A percentile compares a stretch with the other conserved stretches of the same genome.
Conservation (phyloP, 129 eudicot species). For the Pittosporum tobira region DNA sequence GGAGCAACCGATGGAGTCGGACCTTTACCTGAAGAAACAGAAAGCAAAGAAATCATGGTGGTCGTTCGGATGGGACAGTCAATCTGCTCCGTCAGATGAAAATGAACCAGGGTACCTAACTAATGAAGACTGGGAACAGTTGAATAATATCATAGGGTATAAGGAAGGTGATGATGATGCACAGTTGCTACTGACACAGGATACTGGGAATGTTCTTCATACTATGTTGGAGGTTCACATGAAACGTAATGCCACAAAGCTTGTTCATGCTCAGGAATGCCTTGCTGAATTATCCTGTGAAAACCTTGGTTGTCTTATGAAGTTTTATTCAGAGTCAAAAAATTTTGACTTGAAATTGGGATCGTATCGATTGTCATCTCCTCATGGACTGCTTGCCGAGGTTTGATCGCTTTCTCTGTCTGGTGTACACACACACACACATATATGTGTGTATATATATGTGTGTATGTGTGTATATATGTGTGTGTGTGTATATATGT, state of each 20-base stretch:
- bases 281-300: constrained; percentile 93
- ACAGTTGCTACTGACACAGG: constrained; percentile 28
- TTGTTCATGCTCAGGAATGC: constrained; percentile 50
- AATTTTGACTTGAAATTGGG: constrained; percentile 86
- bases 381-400: constrained; percentile 94
- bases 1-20: constrained; percentile 65
- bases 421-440: background rate
- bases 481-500: background rate
- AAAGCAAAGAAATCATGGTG: constrained; percentile 87
- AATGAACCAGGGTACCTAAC: constrained; percentile 56
- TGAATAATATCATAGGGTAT: constrained; percentile 83
- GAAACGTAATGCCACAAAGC: constrained; percentile 97
- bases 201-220: constrained; percentile 44
- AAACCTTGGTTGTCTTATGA: constrained; percentile 69
- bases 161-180: constrained; percentile 79
- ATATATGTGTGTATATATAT: background rate
- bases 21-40: constrained; percentile 43
- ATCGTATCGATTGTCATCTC: constrained; percentile 77
- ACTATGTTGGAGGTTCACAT: constrained; percentile 73
- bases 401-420: constrained; percentile 20
- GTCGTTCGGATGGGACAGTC: constrained; percentile 82
- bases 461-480: background rate
- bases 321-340: constrained; percentile 75
- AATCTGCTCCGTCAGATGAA: constrained; percentile 51
- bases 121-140: constrained; percentile 85